Percentiles rank a stretch among this genome's conserved stretches.
phyloP scores from a whole-genome alignment of 176 grass and related monocot genomes.

The Carex littledalei region DNA sequence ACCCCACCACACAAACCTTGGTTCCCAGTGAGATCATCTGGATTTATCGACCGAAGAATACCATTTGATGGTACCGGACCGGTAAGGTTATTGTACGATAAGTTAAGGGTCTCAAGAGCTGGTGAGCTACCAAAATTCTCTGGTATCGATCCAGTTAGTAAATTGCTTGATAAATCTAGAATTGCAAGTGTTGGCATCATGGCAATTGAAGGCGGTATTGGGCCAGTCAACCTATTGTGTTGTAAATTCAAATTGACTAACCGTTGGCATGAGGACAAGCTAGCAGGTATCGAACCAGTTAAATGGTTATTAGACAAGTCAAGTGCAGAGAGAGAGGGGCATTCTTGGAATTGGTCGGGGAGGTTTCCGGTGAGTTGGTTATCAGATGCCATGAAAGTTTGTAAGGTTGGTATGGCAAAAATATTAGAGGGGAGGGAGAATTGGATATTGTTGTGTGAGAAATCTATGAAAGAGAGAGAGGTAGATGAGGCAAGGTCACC shows the following conservation, averaged over 20 bases:
- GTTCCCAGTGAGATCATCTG: conserved; percentile 73
- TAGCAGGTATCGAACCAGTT: conserved; percentile 44
- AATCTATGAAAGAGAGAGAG: conserved; percentile 83
- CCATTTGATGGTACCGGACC: conserved; percentile 69
- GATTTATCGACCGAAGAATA: conserved; percentile 71
- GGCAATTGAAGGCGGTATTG: conserved; percentile 63
- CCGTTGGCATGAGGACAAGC: conserved; percentile 67
- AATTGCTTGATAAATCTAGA: conserved; percentile 73
- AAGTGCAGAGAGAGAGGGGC: conserved; percentile 61
- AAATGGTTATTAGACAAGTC: conserved; percentile 82
- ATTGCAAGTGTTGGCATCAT: conserved; percentile 86
- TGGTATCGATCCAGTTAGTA: conserved; percentile 63
- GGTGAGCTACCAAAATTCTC: conserved; percentile 91
- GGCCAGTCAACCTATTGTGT: conserved; percentile 47
- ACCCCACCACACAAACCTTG: conserved; percentile 69
- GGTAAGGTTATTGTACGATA: conserved; percentile 77
- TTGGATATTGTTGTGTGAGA: conserved; percentile 67
- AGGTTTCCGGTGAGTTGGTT: conserved; percentile 70
- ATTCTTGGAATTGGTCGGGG: conserved; percentile 89
- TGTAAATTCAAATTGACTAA: conserved; percentile 71
- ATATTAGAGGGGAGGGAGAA: conserved; percentile 55
- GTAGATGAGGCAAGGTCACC: conserved; percentile 51
- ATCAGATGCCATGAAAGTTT: conserved; percentile 78
- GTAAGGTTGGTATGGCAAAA: conserved; percentile 50
- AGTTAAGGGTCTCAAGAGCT: conserved; percentile 80